Base-by-base conservation (phyloP, 345 rosid species). In the Corymbia maculata region DNA sequence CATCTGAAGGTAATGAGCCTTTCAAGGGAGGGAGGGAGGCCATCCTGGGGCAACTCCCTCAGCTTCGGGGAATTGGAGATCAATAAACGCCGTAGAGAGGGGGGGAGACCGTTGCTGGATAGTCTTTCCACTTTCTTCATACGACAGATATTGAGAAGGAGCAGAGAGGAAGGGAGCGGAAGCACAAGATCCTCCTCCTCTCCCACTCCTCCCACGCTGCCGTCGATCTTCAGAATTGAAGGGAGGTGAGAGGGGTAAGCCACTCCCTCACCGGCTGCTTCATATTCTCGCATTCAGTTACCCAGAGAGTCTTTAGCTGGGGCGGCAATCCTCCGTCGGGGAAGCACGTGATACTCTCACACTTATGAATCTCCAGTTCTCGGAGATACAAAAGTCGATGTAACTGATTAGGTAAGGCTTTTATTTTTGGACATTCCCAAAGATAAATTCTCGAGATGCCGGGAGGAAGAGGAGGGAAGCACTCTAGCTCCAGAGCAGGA, bases 81-180 rank as follows among this genome's bases (percentile, higher is more conserved):
- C n/a, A n/a, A n/a, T n/a, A 36, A 36, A 36, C 42, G 2, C 42
- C 42, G 42, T 36, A 36, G 42, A 36, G 42, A 36, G 42, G 86
- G 32, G 24, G 86, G 86, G 42, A 64, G 75, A n/a, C 19, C 42
- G 42, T 36, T 64, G 19, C 2, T 7, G 75, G 19, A n/a, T 19
- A 64, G 3, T 61, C 70, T 61, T 61, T 61, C 36, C 70, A 61
- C 70, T 3, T 9, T 45, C n/a, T 9, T 4, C 30, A 82, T 82
- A 7, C 0, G 0, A 0, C 0, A 0, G 16, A 82, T 45, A 8
- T 0, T 0, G 16, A 45, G 30, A 8, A 0, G 0, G 12, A 45
- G 52, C 2, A 44, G 51, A 28, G 36, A 26, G 36, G 32, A 13
- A 61, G 36, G 70, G 36, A 61, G 70, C 9, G 32, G 70, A 61